Percentiles rank a stretch among this genome's conserved stretches.
Evolutionary conservation across 163 green algal species (phyloP).

Genomic region (Chloromonas sp.): DNA sequence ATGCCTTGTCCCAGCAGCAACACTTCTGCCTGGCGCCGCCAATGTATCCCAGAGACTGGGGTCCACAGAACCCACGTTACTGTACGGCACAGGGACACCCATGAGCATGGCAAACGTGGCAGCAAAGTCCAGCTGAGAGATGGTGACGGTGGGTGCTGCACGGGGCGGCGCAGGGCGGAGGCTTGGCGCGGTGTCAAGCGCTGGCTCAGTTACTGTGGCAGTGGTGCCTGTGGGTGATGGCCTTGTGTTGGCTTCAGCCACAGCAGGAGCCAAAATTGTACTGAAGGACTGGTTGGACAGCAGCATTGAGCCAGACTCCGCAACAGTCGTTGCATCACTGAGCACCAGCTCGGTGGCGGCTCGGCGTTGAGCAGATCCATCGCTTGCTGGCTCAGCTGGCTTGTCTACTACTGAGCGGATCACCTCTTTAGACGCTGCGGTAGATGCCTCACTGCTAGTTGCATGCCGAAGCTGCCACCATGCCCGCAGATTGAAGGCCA

Average conservation of each 20-base stretch:
- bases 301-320: no score
- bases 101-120: constrained; percentile 75
- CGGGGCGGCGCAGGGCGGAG: neutral
- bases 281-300: no score
- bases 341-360: neutral
- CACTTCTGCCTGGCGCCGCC: neutral
- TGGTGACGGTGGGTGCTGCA: neutral
- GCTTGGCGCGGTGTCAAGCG: neutral
- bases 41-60: constrained; percentile 35
- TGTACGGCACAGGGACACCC: constrained; percentile 81
- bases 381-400: neutral
- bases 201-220: neutral
- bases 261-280: neutral
- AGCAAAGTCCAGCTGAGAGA: constrained; percentile 82
- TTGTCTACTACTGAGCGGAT: neutral
- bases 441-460: neutral
- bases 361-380: neutral
- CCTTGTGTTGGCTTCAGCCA: neutral
- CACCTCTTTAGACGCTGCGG: neutral
- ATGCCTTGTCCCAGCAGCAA: no score
- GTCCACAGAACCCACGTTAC: constrained; percentile 67
- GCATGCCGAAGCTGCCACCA: neutral
- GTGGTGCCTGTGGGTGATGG: neutral
- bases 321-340: no score
- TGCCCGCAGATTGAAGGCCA: constrained; percentile 53